Percentiles rank a stretch among this genome's conserved stretches.
Conservation (phyloP, 371 early-diverging fungal genomes). For the Syncephalastrum contaminatum region DNA sequence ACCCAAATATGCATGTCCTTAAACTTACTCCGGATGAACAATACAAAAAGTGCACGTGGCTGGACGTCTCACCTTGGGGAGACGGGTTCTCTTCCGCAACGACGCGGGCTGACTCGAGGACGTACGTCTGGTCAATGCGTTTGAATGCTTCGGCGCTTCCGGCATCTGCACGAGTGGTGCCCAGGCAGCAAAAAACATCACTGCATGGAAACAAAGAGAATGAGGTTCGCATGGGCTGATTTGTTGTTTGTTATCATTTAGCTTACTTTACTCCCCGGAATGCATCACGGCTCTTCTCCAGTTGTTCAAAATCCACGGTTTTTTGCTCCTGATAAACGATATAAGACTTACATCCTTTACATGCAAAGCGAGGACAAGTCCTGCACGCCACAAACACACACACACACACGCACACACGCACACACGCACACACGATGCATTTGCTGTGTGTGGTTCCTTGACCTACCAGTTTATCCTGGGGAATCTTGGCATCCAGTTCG, state of each 20-base stretch:
- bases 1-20: background rate
- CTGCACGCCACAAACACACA: background rate
- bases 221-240: background rate
- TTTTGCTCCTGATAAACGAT: slow-evolving; percentile 32
- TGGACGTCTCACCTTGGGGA: slow-evolving; percentile 17
- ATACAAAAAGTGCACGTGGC: slow-evolving; percentile 61
- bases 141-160: slow-evolving; percentile 66
- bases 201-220: slow-evolving; percentile 24
- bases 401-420: background rate
- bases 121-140: slow-evolving; percentile 76
- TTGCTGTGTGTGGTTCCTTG: background rate
- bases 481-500: slow-evolving; percentile 51
- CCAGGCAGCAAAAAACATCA: slow-evolving; percentile 67
- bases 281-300: slow-evolving; percentile 32
- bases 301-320: slow-evolving; percentile 45
- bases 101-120: slow-evolving; percentile 61
- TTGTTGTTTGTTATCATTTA: background rate
- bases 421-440: background rate
- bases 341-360: background rate
- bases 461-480: slow-evolving; percentile 55
- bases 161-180: slow-evolving; percentile 66
- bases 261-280: slow-evolving; percentile 47
- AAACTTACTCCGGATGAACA: slow-evolving; percentile 51
- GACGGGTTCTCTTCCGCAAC: slow-evolving; percentile 59
- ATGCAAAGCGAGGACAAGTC: background rate